Percentiles rank a stretch among this genome's conserved stretches.
Evolutionary conservation across 306 rosid genomes (phyloP).

Genomic region (Sophora flavescens): DNA sequence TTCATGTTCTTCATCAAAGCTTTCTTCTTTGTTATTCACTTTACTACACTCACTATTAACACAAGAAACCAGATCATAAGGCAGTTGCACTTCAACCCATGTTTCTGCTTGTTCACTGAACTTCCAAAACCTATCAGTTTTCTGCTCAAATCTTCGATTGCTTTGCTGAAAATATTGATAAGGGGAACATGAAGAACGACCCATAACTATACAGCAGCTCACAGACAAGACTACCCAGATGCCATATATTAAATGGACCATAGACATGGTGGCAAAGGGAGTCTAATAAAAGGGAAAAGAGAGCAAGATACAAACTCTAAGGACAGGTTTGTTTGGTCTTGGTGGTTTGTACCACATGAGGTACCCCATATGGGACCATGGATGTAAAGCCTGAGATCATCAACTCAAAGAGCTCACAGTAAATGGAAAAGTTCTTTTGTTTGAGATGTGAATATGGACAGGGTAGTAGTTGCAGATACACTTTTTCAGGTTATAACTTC

Average conservation of each 20-base stretch:
- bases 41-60: slow-evolving; percentile 55
- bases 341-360: slow-evolving; percentile 42
- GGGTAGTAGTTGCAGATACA: slow-evolving; percentile 48
- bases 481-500: slow-evolving; percentile 36
- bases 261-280: slow-evolving; percentile 60
- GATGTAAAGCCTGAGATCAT: slow-evolving; percentile 33
- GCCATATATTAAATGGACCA: slow-evolving; percentile 60
- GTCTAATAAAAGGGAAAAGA: slow-evolving; percentile 13
- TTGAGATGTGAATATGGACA: slow-evolving; percentile 22
- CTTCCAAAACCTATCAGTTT: slow-evolving; percentile 83
- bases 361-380: slow-evolving; percentile 56
- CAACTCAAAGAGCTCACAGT: slow-evolving; percentile 40
- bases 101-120: slow-evolving; percentile 70
- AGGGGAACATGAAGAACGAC: slow-evolving; percentile 65
- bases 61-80: slow-evolving; percentile 74
- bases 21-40: slow-evolving; percentile 38
- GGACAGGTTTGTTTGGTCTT: slow-evolving; percentile 35
- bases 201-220: slow-evolving; percentile 44
- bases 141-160: slow-evolving; percentile 67
- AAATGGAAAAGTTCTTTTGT: slow-evolving; percentile 6
- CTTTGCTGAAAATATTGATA: slow-evolving; percentile 56
- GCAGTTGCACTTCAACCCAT: slow-evolving; percentile 85
- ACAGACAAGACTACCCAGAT: slow-evolving; percentile 56
- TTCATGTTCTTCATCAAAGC: slow-evolving; percentile 42
- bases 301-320: slow-evolving; percentile 30